A percentile compares a stretch with the other conserved stretches of the same genome.
Conservation (phyloP, 148 eudicot genomes). For the Fagopyrum homotropicum region DNA sequence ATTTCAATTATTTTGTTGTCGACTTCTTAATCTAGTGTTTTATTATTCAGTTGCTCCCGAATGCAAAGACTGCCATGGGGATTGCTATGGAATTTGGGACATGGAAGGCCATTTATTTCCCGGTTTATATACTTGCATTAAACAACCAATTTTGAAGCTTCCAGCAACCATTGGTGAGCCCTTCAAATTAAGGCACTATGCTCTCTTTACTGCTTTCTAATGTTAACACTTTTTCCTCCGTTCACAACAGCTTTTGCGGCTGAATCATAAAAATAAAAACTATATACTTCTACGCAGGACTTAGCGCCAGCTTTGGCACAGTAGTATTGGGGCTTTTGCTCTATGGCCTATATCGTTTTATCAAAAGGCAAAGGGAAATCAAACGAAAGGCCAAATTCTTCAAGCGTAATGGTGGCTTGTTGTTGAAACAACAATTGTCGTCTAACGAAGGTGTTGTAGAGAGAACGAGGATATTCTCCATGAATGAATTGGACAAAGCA, state of each 20-base stretch:
- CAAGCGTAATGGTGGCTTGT: background rate
- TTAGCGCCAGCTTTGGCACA: background rate
- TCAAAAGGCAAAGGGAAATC: background rate
- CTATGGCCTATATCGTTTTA: background rate
- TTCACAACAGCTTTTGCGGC: no score
- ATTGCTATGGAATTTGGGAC: background rate
- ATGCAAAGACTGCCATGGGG: background rate
- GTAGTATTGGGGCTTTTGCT: background rate
- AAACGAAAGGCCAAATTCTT: background rate
- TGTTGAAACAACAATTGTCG: background rate
- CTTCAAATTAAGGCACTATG: background rate
- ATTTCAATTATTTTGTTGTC: no score
- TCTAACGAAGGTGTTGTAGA: background rate
- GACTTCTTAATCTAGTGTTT: background rate
- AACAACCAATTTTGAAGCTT: background rate
- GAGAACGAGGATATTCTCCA: constrained; percentile 5
- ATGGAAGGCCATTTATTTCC: background rate
- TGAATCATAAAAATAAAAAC: no score
- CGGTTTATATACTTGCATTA: background rate
- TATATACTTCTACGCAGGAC: background rate
- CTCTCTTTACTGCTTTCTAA: background rate
- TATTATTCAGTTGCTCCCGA: background rate
- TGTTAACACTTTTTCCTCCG: no score
- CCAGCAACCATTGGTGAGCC: background rate
- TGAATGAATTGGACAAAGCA: constrained; percentile 2